Base-by-base conservation (phyloP, 179 eudicot species). In the Corrigiola litoralis region DNA sequence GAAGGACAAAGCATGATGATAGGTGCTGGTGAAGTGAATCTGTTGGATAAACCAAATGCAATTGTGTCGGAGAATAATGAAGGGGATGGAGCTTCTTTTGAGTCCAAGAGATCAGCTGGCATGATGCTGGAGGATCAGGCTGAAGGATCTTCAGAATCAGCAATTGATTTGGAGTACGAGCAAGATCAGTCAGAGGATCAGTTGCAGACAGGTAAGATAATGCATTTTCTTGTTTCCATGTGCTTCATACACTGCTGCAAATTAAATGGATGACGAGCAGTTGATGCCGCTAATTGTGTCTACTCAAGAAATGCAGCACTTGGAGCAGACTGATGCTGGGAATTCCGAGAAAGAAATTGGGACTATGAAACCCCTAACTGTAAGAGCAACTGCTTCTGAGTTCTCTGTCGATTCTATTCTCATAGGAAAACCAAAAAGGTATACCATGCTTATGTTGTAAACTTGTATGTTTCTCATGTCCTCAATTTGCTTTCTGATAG, bases 351-450 rank as follows among this genome's bases (percentile, higher is more conserved):
- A 58, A 65, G 65, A 29, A 65, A 68, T 48, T 62, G 63, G 52
- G 52, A 38, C 47, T 32, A 51, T 63, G 63, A 65, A 62, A 62
- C 55, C 75, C 54, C 58, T 71, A 31, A 51, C 56, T 73, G 66
- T 16, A n/a, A 66, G 34, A 53, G 6, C 49, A 17, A 49, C 58
- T 50, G 71, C 41, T 63, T 71, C 76, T 59, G 61, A 66, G 41
- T 12, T 61, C 28, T 61, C 74, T 65, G 55, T 66, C 44, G 82
- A 85, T 23, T 77, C 90, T 55, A 71, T 75, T 58, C 85, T 88
- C 58, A 72, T 54, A 60, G 90, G 92, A 52, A 88, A 83, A 80
- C 96, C 97, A 14, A 73, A 63, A 77, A 86, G 89, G 99, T 94
- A 72, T 54, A 27, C 2, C 5, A 58, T 42, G 45, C 41, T 0